Evolutionary conservation across 257 asterid genomes (phyloP).

Genomic region (Penstemon eatonii): DNA sequence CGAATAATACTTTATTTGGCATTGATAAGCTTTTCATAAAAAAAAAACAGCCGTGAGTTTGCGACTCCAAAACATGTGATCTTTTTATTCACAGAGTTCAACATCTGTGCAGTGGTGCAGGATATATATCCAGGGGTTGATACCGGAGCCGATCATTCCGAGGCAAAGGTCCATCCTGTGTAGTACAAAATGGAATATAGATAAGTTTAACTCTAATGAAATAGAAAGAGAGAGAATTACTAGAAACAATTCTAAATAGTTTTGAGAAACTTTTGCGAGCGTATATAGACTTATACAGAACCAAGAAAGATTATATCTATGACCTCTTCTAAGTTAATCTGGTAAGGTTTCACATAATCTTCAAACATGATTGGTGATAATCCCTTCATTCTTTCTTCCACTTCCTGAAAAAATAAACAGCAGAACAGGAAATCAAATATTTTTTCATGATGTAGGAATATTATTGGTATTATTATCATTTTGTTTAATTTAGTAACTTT

Average conservation of each 20-base stretch:
- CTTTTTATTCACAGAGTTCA: slow-evolving; percentile 24
- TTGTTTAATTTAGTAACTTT: slow-evolving; percentile 15
- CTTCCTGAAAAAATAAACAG: slow-evolving; percentile 61
- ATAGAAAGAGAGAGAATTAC: background rate
- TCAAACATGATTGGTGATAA: slow-evolving; percentile 78
- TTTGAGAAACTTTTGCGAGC: too few relatives aligned
- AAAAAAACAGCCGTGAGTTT: background rate
- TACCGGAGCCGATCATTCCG: slow-evolving; percentile 62
- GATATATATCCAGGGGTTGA: slow-evolving; percentile 80
- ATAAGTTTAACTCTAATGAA: background rate
- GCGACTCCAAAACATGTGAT: background rate
- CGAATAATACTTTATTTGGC: too few relatives aligned
- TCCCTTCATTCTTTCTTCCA: slow-evolving; percentile 69
- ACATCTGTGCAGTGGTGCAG: slow-evolving; percentile 87
- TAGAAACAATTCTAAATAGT: too few relatives aligned
- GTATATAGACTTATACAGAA: too few relatives aligned
- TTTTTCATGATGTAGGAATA: too few relatives aligned
- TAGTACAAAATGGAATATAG: slow-evolving; percentile 6
- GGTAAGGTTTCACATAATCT: slow-evolving; percentile 87
- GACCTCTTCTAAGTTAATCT: slow-evolving; percentile 76
- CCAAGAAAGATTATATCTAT: slow-evolving; percentile 1
- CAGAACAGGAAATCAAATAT: slow-evolving; percentile 17
- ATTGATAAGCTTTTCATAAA: background rate
- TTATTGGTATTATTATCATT: background rate
- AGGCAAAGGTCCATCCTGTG: slow-evolving; percentile 83